These are phyloP conservation scores for Miscanthus sacchariflorus DNA, from an alignment of 202 grass and related monocot genomes.

Conservation along the genomic window DNA sequence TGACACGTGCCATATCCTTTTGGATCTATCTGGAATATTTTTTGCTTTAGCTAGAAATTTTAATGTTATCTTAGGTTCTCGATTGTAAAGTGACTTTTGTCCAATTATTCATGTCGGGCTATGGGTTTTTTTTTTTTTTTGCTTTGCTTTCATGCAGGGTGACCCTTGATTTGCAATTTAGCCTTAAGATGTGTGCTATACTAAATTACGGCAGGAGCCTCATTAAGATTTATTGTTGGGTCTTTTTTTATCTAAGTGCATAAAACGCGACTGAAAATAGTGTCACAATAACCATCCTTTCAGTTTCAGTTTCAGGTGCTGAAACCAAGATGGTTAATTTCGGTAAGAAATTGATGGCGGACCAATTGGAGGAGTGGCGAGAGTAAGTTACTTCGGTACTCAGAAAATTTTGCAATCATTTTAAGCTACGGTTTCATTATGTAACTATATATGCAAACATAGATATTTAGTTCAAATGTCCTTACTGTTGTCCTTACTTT, in stretches of 20 bases:
- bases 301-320: conserved; percentile 42
- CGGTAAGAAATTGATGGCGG: conserved; percentile 74
- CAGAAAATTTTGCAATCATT: conserved; percentile 1
- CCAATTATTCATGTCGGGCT: conserved; percentile 30
- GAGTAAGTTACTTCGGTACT: conserved; percentile 58
- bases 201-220: background rate
- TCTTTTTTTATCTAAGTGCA: background rate
- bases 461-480: background rate
- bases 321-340: conserved; percentile 90
- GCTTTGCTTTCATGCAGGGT: background rate
- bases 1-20: conserved; percentile 40
- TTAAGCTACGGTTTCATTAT: conserved; percentile 14
- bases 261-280: background rate
- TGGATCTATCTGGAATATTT: conserved; percentile 42
- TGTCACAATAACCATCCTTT: conserved; percentile 19
- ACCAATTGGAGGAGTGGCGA: conserved; percentile 88
- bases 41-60: conserved; percentile 32
- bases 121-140: background rate
- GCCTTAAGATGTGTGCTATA: background rate
- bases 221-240: background rate
- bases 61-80: conserved; percentile 56
- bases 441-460: conserved; percentile 15
- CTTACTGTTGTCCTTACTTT: background rate
- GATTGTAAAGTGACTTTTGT: conserved; percentile 31
- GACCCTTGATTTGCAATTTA: conserved; percentile 1